Evolutionary conservation across 2,329 filamentous ascomycete species (phyloP).

Genomic region (Claviceps sp.): DNA sequence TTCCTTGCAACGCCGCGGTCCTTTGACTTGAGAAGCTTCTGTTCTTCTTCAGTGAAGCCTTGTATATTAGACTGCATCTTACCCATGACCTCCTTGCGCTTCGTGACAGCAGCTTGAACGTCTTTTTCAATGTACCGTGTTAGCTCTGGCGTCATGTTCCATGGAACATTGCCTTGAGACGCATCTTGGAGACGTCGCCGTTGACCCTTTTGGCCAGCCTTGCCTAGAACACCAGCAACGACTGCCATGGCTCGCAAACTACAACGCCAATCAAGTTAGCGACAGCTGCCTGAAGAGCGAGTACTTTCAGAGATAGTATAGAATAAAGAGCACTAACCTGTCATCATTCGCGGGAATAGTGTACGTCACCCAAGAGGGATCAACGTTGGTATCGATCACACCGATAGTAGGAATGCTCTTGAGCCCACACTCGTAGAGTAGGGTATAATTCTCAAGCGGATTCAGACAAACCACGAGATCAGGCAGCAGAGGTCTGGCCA

Average conservation of each 20-base stretch:
- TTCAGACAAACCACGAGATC: slow-evolving; percentile 91
- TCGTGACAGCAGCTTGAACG: slow-evolving; percentile 15
- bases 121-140: slow-evolving; percentile 23
- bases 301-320: no score
- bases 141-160: slow-evolving; percentile 36
- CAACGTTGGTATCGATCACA: slow-evolving; percentile 82
- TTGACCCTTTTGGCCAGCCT: slow-evolving; percentile 70
- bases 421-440: slow-evolving; percentile 82
- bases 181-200: slow-evolving; percentile 51
- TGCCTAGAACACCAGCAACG: slow-evolving; percentile 73
- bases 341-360: slow-evolving; percentile 95
- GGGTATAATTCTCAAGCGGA: slow-evolving; percentile 77
- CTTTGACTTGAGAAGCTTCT: slow-evolving; percentile 18
- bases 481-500: slow-evolving; percentile 58
- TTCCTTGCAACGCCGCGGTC: slow-evolving; percentile 15
- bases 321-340: slow-evolving; percentile 39
- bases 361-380: slow-evolving; percentile 91
- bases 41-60: slow-evolving; percentile 25
- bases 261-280: slow-evolving; percentile 2
- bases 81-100: slow-evolving; percentile 24
- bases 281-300: background rate
- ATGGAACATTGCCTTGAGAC: slow-evolving; percentile 47
- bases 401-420: slow-evolving; percentile 89
- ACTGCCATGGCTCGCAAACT: slow-evolving; percentile 72
- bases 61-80: slow-evolving; percentile 21